A percentile compares a stretch with the other conserved stretches of the same genome.
These are phyloP conservation scores for Entomortierella parvispora DNA, from an alignment of 192 early-diverging fungal species.

Conservation along the genomic window DNA sequence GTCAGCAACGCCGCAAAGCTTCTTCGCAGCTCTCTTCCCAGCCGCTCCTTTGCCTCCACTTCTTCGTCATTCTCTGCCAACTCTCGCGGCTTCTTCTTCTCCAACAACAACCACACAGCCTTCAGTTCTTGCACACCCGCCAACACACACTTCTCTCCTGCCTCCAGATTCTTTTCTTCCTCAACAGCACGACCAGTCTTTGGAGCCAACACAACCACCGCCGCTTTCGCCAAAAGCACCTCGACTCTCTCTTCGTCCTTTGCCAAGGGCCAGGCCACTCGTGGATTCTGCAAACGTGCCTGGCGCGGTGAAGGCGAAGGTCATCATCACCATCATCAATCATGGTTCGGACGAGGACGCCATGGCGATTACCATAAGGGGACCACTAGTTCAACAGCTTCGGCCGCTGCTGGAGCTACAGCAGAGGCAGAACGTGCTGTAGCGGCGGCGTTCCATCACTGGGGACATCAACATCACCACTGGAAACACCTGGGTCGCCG, in stretches of 20 bases:
- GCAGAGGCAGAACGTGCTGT: background rate
- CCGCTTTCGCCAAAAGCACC: background rate
- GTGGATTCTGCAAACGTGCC: slow-evolving; percentile 19
- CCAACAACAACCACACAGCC: slow-evolving; percentile 2
- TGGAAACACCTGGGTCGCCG: slow-evolving; percentile 13
- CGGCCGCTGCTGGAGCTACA: background rate
- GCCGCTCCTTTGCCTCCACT: slow-evolving; percentile 14
- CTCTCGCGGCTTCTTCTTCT: slow-evolving; percentile 1
- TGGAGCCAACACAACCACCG: background rate
- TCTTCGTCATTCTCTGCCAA: background rate
- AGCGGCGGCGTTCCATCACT: background rate
- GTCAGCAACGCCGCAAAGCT: slow-evolving; percentile 25
- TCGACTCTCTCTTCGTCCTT: background rate
- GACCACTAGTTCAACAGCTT: too few relatives aligned
- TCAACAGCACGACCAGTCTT: background rate
- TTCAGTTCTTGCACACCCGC: background rate
- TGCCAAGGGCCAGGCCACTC: slow-evolving; percentile 18
- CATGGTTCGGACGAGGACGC: background rate
- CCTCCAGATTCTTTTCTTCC: slow-evolving; percentile 28
- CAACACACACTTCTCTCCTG: background rate
- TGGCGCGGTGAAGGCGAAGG: slow-evolving; percentile 6
- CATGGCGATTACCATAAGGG: too few relatives aligned
- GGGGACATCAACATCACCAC: slow-evolving; percentile 9
- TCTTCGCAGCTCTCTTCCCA: slow-evolving; percentile 4
- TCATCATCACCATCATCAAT: background rate